Percentiles rank a stretch among this genome's conserved stretches.
Conservation (phyloP, 2,329 filamentous ascomycete genomes). For the Penicillium sp. region DNA sequence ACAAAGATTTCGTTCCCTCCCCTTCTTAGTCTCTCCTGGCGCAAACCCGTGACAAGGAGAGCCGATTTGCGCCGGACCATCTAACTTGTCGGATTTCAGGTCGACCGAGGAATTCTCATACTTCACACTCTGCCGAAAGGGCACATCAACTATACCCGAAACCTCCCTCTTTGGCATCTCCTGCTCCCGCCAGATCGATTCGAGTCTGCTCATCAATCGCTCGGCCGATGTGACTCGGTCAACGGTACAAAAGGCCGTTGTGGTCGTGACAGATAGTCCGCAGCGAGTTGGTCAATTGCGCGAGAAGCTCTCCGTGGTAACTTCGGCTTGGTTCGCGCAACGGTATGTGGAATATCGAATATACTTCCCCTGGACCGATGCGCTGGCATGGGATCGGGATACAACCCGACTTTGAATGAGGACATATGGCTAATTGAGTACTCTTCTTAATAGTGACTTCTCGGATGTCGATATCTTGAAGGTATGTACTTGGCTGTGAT, state of each 20-base stretch:
- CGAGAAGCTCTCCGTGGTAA: constrained; percentile 86
- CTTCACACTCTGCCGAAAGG: constrained; percentile 76
- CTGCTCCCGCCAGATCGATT: constrained; percentile 88
- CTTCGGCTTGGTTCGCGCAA: constrained; percentile 94
- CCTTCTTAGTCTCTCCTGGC: background rate
- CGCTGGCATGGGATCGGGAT: background rate
- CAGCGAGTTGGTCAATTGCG: constrained; percentile 87
- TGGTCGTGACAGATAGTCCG: constrained; percentile 88
- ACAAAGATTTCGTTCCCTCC: background rate
- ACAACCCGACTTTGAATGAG: background rate
- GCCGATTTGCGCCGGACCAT: constrained; percentile 1
- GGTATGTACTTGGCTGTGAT: constrained; percentile 35
- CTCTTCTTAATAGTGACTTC: constrained; percentile 64
- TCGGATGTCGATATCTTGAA: constrained; percentile 84
- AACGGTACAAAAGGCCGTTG: constrained; percentile 96
- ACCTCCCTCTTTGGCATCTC: constrained; percentile 94
- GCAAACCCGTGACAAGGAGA: background rate
- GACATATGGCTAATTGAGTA: constrained; percentile 3
- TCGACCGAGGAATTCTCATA: constrained; percentile 97
- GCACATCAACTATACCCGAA: constrained; percentile 50
- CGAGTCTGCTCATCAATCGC: constrained; percentile 71
- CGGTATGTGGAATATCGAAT: constrained; percentile 48
- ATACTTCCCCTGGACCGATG: background rate
- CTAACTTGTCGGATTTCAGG: constrained; percentile 12
- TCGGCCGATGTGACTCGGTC: constrained; percentile 91